phyloP scores from a whole-genome alignment of 176 grass and related monocot genomes.

The Phoenix dactylifera region DNA sequence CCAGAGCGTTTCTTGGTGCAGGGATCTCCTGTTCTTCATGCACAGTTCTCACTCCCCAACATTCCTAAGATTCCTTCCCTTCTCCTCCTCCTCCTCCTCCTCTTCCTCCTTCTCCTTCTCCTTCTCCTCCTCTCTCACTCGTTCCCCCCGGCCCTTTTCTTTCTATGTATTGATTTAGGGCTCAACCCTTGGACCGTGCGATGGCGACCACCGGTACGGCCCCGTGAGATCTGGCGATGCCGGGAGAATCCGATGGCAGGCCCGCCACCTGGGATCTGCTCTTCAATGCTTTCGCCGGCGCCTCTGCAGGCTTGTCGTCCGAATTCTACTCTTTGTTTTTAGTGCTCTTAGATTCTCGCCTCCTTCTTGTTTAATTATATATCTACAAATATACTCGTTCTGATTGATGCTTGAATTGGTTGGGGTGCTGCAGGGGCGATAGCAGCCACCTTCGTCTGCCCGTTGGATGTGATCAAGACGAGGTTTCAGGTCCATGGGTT shows the following conservation, averaged over 20 bases:
- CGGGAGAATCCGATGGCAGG: background rate
- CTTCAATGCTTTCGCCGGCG: constrained; percentile 52
- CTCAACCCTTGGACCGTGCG: too few species aligned
- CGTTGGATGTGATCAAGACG: constrained; percentile 88
- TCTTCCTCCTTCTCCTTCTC: too few species aligned
- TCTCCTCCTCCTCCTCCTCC: too few species aligned
- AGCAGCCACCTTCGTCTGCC: constrained; percentile 71
- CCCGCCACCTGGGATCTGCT: background rate
- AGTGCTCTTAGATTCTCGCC: background rate
- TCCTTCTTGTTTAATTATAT: background rate
- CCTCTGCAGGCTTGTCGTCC: constrained; percentile 31
- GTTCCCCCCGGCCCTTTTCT: too few species aligned
- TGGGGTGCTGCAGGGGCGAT: constrained; percentile 34
- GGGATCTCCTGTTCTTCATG: too few species aligned
- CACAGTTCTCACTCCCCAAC: too few species aligned
- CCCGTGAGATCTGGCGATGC: background rate
- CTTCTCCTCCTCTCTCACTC: too few species aligned
- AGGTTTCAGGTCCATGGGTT: constrained; percentile 79
- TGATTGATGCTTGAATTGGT: constrained; percentile 2
- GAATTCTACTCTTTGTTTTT: too few species aligned
- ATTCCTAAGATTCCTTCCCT: too few species aligned
- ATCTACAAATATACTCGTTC: background rate
- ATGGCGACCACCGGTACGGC: too few species aligned
- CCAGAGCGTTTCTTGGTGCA: too few species aligned
- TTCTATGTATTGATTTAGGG: too few species aligned